Evolutionary conservation across 257 asterid genomes (phyloP).

Genomic region (Solanum etuberosum): DNA sequence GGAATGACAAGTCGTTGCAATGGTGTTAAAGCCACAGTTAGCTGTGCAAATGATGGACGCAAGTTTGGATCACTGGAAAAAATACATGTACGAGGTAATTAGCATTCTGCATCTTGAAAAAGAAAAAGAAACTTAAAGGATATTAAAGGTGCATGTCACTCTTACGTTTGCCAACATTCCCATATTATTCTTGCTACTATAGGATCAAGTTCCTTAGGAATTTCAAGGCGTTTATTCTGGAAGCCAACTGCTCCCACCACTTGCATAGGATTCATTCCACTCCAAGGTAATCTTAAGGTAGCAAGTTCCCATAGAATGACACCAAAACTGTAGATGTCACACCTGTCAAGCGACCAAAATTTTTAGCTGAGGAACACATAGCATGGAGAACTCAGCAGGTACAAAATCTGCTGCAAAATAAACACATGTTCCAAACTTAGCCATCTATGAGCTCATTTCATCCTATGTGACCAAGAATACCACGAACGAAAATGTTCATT

Average conservation of each 20-base stretch:
- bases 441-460: not conserved
- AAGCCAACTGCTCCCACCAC: conserved; percentile 99
- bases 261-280: conserved; percentile 99
- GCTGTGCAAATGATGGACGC: conserved; percentile 92
- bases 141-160: not conserved
- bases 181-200: conserved; percentile 85
- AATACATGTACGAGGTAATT: not conserved
- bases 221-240: conserved; percentile 94
- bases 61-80: conserved; percentile 73
- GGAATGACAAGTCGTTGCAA: conserved; percentile 77
- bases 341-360: conserved; percentile 34
- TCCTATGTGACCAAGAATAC: not conserved
- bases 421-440: not conserved
- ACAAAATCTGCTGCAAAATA: not conserved
- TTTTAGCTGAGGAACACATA: not conserved
- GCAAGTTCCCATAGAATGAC: conserved; percentile 97
- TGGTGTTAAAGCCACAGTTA: conserved; percentile 75
- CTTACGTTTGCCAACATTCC: conserved; percentile 99
- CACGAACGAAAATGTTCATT: not conserved
- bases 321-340: conserved; percentile 97
- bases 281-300: conserved; percentile 93
- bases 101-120: not conserved
- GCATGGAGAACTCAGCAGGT: not conserved
- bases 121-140: not conserved
- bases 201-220: conserved; percentile 94